phyloP scores from a whole-genome alignment of 805 yeast species.

The Saccharomycopsis schoenii region DNA sequence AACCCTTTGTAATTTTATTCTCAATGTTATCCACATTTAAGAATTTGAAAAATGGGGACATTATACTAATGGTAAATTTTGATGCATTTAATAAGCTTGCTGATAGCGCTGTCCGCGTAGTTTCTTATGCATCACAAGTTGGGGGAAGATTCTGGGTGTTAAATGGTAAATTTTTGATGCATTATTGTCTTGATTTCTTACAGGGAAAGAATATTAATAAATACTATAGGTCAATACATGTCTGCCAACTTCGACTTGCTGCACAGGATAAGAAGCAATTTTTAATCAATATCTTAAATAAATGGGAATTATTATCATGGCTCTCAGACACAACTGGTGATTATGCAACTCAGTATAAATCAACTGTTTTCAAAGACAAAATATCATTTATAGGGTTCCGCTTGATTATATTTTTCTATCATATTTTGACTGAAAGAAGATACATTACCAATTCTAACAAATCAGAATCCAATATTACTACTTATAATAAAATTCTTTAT shows the following conservation, averaged over 20 bases:
- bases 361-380: slow-evolving; percentile 33
- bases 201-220: slow-evolving; percentile 14
- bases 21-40: background rate
- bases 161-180: slow-evolving; percentile 62
- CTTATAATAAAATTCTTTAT: slow-evolving; percentile 6
- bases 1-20: slow-evolving; percentile 14
- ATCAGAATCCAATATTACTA: slow-evolving; percentile 3
- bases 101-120: slow-evolving; percentile 60
- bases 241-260: background rate
- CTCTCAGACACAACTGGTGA: background rate
- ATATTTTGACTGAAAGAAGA: slow-evolving; percentile 16
- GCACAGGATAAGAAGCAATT: slow-evolving; percentile 44
- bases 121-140: slow-evolving; percentile 73
- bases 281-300: slow-evolving; percentile 52
- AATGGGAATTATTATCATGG: slow-evolving; percentile 15
- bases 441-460: slow-evolving; percentile 3
- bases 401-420: slow-evolving; percentile 24
- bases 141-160: slow-evolving; percentile 89
- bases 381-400: slow-evolving; percentile 29
- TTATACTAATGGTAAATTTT: background rate
- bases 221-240: slow-evolving; percentile 19
- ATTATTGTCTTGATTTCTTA: slow-evolving; percentile 23
- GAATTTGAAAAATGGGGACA: slow-evolving; percentile 8
- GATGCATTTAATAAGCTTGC: background rate
- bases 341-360: slow-evolving; percentile 23